Evolutionary conservation across 768 basidiomycete species (phyloP).

Genomic region (Collybiopsis luxurians): DNA sequence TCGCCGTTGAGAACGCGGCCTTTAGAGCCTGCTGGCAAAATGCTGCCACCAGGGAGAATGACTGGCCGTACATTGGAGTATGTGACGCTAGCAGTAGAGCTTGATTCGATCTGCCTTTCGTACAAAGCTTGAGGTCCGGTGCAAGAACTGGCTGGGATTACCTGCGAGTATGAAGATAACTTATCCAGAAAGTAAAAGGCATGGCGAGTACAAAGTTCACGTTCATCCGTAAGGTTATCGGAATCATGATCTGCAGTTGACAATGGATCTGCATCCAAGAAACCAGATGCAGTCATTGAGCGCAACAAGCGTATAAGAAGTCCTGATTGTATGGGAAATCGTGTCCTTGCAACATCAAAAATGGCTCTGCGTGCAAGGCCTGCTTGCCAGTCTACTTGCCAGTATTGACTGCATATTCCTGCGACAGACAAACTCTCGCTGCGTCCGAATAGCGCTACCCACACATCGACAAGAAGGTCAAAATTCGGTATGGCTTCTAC

Average conservation of each 20-base stretch:
- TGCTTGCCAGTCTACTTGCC: conserved; percentile 73
- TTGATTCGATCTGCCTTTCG: conserved; percentile 60
- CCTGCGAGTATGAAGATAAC: conserved; percentile 72
- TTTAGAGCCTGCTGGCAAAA: conserved; percentile 60
- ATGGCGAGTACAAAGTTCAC: conserved; percentile 59
- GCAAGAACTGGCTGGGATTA: conserved; percentile 61
- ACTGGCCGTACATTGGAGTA: conserved; percentile 69
- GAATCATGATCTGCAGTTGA: conserved; percentile 47
- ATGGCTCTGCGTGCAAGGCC: conserved; percentile 72
- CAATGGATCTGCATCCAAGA: conserved; percentile 70
- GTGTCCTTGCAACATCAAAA: conserved; percentile 76
- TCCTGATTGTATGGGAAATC: conserved; percentile 78
- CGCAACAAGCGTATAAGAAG: conserved; percentile 71
- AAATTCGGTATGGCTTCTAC: conserved; percentile 80
- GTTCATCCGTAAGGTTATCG: conserved; percentile 43
- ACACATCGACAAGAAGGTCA: conserved; percentile 66
- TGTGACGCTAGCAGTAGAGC: conserved; percentile 44
- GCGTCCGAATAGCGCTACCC: conserved; percentile 78
- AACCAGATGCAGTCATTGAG: conserved; percentile 74
- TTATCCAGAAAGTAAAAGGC: conserved; percentile 77
- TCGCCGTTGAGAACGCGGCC: conserved; percentile 76
- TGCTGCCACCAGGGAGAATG: conserved; percentile 73
- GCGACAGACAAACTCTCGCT: conserved; percentile 65
- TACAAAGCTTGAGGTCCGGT: conserved; percentile 70
- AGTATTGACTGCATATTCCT: conserved; percentile 77